phyloP scores from a whole-genome alignment of 1,139 yeast species.

The Entelexis sorbosivorans region DNA sequence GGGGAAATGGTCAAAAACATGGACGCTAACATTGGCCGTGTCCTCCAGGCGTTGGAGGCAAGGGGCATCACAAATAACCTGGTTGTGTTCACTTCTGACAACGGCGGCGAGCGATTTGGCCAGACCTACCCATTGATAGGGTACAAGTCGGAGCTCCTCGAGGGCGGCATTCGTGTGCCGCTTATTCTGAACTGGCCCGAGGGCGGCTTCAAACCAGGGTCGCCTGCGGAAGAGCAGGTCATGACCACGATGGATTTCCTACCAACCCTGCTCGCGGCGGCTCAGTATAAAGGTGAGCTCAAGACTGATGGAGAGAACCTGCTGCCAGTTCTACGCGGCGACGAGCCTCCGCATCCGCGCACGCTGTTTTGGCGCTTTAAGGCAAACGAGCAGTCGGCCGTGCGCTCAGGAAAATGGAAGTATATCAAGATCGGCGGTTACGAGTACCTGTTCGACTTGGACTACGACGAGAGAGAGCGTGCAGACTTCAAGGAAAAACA shows the following conservation, averaged over 20 bases:
- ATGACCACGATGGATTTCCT: slow-evolving; percentile 21
- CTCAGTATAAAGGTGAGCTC: slow-evolving; percentile 1
- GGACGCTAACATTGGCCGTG: slow-evolving; percentile 20
- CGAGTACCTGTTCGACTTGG: slow-evolving; percentile 21
- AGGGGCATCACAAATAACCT: slow-evolving; percentile 21
- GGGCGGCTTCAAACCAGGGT: slow-evolving; percentile 7
- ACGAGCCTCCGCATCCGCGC: slow-evolving; percentile 7
- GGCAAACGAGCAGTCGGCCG: slow-evolving; percentile 20
- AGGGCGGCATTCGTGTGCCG: slow-evolving; percentile 24
- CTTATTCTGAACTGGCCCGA: slow-evolving; percentile 21
- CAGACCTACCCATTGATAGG: slow-evolving; percentile 23
- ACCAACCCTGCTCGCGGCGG: slow-evolving; percentile 21
- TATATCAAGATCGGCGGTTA: slow-evolving; percentile 19
- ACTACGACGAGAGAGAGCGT: slow-evolving; percentile 21
- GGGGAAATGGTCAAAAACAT: slow-evolving; percentile 22
- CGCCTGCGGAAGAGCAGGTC: slow-evolving; percentile 17
- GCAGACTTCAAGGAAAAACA: slow-evolving; percentile 12
- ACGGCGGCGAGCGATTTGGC: slow-evolving; percentile 23
- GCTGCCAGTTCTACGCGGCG: slow-evolving; percentile 14
- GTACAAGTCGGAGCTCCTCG: slow-evolving; percentile 23
- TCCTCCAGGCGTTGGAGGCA: slow-evolving; percentile 14
- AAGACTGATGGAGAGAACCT: slow-evolving; percentile 19
- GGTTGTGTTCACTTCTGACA: slow-evolving; percentile 23
- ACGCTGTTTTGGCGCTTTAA: slow-evolving; percentile 23
- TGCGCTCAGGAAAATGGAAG: slow-evolving; percentile 21